Conservation (phyloP, 1,284 basidiomycete species). For the Moesziomyces globuligerus region DNA sequence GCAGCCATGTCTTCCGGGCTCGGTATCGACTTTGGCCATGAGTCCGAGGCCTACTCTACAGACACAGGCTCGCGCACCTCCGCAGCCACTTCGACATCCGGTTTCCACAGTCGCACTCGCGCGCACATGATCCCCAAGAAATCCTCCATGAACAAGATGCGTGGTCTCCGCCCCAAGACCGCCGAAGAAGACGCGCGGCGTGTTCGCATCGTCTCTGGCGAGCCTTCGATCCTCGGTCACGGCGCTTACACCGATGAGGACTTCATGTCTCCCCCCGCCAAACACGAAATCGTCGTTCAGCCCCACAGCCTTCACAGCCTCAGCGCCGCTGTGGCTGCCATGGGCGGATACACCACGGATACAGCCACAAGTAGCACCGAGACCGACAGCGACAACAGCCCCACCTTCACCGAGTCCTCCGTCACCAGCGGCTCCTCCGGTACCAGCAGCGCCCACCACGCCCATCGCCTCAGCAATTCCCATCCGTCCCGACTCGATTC, state of each 20-base stretch:
- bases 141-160: constrained; percentile 41
- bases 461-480: too few relatives aligned
- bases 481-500: too few relatives aligned
- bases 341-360: constrained; percentile 30
- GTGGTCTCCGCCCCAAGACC: constrained; percentile 28
- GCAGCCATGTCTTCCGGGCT: constrained; percentile 56
- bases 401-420: constrained; percentile 39
- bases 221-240: constrained; percentile 46
- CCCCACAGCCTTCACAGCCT: constrained; percentile 40
- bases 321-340: constrained; percentile 43
- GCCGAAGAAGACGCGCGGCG: constrained; percentile 39
- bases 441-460: constrained; percentile 11
- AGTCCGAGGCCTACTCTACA: constrained; percentile 33
- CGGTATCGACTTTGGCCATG: constrained; percentile 60
- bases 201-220: constrained; percentile 57
- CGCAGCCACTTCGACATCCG: constrained; percentile 17
- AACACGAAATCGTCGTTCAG: constrained; percentile 24
- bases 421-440: constrained; percentile 23
- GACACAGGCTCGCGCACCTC: constrained; percentile 20
- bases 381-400: constrained; percentile 37
- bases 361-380: constrained; percentile 32
- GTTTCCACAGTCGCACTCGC: constrained; percentile 33
- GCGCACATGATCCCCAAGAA: constrained; percentile 43
- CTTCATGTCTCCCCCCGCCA: constrained; percentile 27
- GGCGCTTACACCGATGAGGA: constrained; percentile 48